A percentile compares a stretch with the other conserved stretches of the same genome.
These are phyloP conservation scores for Saksenaea vasiformis DNA, from an alignment of 371 early-diverging fungal genomes.

Conservation along the genomic window DNA sequence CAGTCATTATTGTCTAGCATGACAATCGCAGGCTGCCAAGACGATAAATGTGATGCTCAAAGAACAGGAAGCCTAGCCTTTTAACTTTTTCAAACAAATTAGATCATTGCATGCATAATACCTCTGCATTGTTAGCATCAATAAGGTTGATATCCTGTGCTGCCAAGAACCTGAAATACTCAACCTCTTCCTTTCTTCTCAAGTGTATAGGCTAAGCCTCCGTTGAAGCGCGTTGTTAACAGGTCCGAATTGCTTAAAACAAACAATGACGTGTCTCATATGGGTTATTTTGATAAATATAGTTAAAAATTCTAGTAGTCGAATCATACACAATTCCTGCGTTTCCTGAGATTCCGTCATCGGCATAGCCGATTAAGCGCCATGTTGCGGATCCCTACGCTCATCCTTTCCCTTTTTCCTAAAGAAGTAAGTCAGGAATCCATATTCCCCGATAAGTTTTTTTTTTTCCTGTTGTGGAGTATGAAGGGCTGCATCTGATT, in stretches of 20 bases:
- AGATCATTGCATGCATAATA: too few species aligned
- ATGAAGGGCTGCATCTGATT: not conserved
- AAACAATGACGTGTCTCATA: not conserved
- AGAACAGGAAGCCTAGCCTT: too few species aligned
- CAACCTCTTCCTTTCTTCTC: too few species aligned
- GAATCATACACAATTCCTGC: not conserved
- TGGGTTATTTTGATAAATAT: not conserved
- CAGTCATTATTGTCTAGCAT: too few species aligned
- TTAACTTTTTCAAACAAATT: too few species aligned
- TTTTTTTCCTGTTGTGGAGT: not conserved
- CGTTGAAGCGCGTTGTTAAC: not conserved
- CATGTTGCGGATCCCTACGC: not conserved
- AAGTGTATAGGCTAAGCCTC: too few species aligned
- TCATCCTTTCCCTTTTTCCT: not conserved
- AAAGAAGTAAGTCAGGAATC: not conserved
- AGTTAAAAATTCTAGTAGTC: not conserved
- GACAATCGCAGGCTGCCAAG: too few species aligned
- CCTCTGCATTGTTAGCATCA: too few species aligned
- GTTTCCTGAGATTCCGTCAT: not conserved
- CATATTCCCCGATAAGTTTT: too few species aligned
- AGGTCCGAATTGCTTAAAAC: not conserved
- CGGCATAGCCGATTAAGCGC: not conserved
- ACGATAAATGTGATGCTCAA: too few species aligned
- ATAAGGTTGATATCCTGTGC: too few species aligned
- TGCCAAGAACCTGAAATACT: too few species aligned